Percentiles rank a stretch among this genome's conserved stretches.
phyloP scores from a whole-genome alignment of 2,329 filamentous ascomycete genomes.

The Pyricularia sp. region DNA sequence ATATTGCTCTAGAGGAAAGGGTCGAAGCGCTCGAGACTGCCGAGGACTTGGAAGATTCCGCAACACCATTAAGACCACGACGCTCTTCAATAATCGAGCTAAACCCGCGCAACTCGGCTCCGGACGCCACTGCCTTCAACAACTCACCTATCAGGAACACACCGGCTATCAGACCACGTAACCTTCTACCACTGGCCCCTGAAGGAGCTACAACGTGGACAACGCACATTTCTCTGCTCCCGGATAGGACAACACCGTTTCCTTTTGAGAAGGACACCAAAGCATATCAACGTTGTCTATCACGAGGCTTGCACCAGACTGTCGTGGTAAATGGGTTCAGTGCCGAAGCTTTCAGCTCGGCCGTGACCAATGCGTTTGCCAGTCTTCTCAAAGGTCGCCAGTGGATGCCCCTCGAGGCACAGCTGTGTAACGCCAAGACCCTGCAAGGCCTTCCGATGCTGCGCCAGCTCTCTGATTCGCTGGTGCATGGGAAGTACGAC shows the following conservation, averaged over 20 bases:
- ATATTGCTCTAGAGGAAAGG: constrained; percentile 40
- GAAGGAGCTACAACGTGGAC: constrained; percentile 34
- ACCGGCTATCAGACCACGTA: background rate
- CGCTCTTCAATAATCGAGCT: constrained; percentile 8
- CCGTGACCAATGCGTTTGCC: constrained; percentile 36
- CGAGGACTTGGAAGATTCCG: constrained; percentile 16
- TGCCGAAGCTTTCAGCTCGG: constrained; percentile 32
- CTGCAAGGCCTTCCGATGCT: constrained; percentile 46
- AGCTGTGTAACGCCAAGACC: constrained; percentile 40
- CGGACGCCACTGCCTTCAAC: background rate
- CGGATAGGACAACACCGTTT: constrained; percentile 38
- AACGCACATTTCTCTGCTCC: constrained; percentile 45
- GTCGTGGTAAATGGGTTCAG: constrained; percentile 37
- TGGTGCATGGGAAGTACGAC: constrained; percentile 31
- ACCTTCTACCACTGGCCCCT: constrained; percentile 5
- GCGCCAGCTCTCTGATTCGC: constrained; percentile 32
- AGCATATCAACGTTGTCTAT: constrained; percentile 47
- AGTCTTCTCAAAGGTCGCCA: constrained; percentile 33
- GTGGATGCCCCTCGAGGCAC: constrained; percentile 47
- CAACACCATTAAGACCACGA: constrained; percentile 15
- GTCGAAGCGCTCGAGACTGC: constrained; percentile 32
- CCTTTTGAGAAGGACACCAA: constrained; percentile 49
- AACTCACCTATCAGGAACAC: background rate
- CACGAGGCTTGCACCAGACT: constrained; percentile 45
- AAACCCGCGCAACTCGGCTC: background rate